A percentile compares a stretch with the other conserved stretches of the same genome.
phyloP scores from a whole-genome alignment of 371 early-diverging fungal species.

The Furculomyces boomerangus region DNA sequence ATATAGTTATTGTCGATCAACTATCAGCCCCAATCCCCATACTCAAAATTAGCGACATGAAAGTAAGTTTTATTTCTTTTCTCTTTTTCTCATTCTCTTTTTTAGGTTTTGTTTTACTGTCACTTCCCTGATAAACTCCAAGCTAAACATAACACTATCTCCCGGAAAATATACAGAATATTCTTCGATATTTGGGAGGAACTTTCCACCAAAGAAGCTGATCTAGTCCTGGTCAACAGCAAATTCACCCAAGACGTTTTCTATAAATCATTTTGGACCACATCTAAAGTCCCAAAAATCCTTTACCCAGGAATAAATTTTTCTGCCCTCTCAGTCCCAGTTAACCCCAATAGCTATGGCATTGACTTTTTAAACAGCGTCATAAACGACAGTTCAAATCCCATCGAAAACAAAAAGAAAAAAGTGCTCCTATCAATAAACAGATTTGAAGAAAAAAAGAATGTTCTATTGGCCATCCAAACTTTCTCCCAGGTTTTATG shows the following conservation, averaged over 20 bases:
- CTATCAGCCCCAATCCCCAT: conserved; percentile 71
- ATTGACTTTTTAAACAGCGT: not conserved
- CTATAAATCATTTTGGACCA: conserved; percentile 39
- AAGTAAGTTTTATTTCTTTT: conserved; percentile 6
- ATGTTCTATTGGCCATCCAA: conserved; percentile 61
- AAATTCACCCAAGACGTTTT: conserved; percentile 71
- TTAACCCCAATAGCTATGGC: not conserved
- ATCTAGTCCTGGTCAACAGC: conserved; percentile 79
- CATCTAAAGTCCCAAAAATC: conserved; percentile 40
- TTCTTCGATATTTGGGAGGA: conserved; percentile 78
- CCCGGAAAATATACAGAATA: conserved; percentile 57
- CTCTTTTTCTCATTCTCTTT: not conserved
- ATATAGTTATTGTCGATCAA: conserved; percentile 80
- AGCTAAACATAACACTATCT: conserved; percentile 34
- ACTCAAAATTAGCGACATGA: conserved; percentile 25
- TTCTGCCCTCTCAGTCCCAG: conserved; percentile 32
- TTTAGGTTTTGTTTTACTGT: conserved; percentile 72
- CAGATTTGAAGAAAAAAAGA: conserved; percentile 89
- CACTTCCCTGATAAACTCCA: conserved; percentile 88
- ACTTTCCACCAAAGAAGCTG: conserved; percentile 66
- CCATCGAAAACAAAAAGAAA: conserved; percentile 4
- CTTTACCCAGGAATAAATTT: conserved; percentile 76
- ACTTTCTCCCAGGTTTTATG: conserved; percentile 36
- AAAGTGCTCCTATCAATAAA: conserved; percentile 35
- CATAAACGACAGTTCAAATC: not conserved